Evolutionary conservation across 805 yeast species (phyloP), one percentile per base, ranked within the genome.

Genomic region (Spathaspora arborariae): DNA sequence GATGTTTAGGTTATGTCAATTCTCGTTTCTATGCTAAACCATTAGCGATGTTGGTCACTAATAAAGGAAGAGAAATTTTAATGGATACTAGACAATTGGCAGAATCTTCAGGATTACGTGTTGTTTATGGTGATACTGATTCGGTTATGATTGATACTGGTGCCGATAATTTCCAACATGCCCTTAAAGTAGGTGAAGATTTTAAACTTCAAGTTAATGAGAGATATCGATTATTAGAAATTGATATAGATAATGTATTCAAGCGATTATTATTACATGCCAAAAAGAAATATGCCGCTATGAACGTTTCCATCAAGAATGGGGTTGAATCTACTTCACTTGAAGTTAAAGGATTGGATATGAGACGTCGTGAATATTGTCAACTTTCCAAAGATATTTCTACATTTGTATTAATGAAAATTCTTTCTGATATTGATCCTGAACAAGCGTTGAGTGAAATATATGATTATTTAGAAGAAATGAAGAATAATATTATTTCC

Each of bases 81-180:
- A 85, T 84, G 84, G 92, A 88, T 57, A 92, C 99, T 0, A 80
- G 96, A 63, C 95, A 87, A 58, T 73, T 94, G 50, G 99, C 98
- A 0, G 98, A 92, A 63, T 77, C 84, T 46, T 74, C 86, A 57
- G 85, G 85, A 0, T 74, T 94, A 49, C 74, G 88, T 46, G 98
- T 95, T 42, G 88, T 94, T 11, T 94, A 94, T 60, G 99, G 99
- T 75, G 99, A 94, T 70, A 94, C 99, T 0, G 99, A 94, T 73
- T 94, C 99, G 30, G 97, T 94, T 45, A 94, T 94, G 99, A 89
- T 94, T 62, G 95, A 92, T 64, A 89, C 98, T 2, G 90, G 90
- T 22, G 82, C 81, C 39, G 79, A 76, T 46, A 75, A 69, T 26
- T 85, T 78, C 63, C 64, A 68, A 20, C 96, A 88, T 39, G 96